These are phyloP conservation scores for Dactylonectria macrodidyma DNA, from an alignment of 2,329 filamentous ascomycete genomes.

Conservation along the genomic window DNA sequence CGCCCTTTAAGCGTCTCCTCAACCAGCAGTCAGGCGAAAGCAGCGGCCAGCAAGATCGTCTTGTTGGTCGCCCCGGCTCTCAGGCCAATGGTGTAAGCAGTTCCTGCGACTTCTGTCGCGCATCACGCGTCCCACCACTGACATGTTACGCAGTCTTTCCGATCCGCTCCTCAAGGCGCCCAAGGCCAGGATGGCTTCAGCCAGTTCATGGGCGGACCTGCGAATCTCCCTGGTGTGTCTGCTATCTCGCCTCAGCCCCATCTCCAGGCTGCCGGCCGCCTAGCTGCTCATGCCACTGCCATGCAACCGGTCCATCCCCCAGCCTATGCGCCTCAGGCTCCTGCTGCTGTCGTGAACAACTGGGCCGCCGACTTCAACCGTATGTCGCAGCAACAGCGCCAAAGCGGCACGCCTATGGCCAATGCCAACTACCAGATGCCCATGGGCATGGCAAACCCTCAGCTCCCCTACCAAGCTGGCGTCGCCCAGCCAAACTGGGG, in stretches of 20 bases:
- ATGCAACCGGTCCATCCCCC: slow-evolving; percentile 47
- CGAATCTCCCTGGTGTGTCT: slow-evolving; percentile 47
- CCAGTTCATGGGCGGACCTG: slow-evolving; percentile 53
- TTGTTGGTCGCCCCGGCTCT: slow-evolving; percentile 49
- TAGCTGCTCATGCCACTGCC: slow-evolving; percentile 54
- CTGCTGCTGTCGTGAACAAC: slow-evolving; percentile 45
- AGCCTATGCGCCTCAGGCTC: slow-evolving; percentile 42
- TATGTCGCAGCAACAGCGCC: slow-evolving; percentile 49
- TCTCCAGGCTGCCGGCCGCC: slow-evolving; percentile 53
- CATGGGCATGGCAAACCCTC: slow-evolving; percentile 39
- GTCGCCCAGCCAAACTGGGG: slow-evolving; percentile 46
- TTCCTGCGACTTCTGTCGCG: not conserved
- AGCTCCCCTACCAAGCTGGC: slow-evolving; percentile 48
- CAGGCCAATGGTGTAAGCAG: slow-evolving; percentile 51
- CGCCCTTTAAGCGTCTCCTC: slow-evolving; percentile 60
- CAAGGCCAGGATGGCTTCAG: slow-evolving; percentile 53
- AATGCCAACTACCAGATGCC: slow-evolving; percentile 44
- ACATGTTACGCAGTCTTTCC: slow-evolving; percentile 50
- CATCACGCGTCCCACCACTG: not conserved
- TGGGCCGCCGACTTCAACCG: slow-evolving; percentile 58
- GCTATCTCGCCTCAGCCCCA: slow-evolving; percentile 30
- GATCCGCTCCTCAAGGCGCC: slow-evolving; percentile 49
- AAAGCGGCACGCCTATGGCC: not conserved
- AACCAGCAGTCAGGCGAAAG: slow-evolving; percentile 60
- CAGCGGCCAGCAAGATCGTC: slow-evolving; percentile 59